These are phyloP conservation scores for Tephrocybe sp. DNA, from an alignment of 768 basidiomycete species.

Conservation along the genomic window DNA sequence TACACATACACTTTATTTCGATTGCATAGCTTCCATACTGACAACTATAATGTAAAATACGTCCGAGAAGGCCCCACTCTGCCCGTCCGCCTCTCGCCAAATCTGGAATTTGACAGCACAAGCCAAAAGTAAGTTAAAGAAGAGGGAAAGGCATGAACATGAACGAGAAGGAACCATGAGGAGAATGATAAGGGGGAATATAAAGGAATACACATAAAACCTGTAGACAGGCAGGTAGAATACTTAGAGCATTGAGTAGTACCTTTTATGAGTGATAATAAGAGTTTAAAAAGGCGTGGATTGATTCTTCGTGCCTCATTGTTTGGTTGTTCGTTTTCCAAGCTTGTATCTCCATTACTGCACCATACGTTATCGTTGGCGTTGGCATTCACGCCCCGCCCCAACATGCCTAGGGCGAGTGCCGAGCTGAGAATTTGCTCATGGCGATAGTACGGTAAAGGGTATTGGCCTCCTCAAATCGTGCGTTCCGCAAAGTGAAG, in stretches of 20 bases:
- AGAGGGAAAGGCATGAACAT: not conserved
- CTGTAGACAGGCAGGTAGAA: constrained; percentile 15
- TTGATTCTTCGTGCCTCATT: constrained; percentile 12
- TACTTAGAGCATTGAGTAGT: constrained; percentile 12
- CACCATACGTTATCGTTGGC: no score
- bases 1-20: constrained; percentile 13
- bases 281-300: constrained; percentile 12
- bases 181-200: constrained; percentile 1
- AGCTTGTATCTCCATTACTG: no score
- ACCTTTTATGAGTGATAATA: constrained; percentile 6
- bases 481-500: constrained; percentile 68
- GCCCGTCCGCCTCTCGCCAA: no score
- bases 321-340: constrained; percentile 2
- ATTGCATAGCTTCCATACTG: constrained; percentile 6
- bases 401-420: not conserved
- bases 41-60: constrained; percentile 1
- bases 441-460: constrained; percentile 65
- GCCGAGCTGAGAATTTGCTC: constrained; percentile 34
- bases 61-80: not conserved
- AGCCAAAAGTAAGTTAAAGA: not conserved
- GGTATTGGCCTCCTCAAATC: constrained; percentile 73
- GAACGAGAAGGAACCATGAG: not conserved
- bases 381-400: no score
- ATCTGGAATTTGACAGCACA: no score
- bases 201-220: constrained; percentile 16